Evolutionary conservation across 495 filamentous ascomycete genomes (phyloP), one percentile per base, ranked within the genome.

Genomic region (Bacidia rubella): DNA sequence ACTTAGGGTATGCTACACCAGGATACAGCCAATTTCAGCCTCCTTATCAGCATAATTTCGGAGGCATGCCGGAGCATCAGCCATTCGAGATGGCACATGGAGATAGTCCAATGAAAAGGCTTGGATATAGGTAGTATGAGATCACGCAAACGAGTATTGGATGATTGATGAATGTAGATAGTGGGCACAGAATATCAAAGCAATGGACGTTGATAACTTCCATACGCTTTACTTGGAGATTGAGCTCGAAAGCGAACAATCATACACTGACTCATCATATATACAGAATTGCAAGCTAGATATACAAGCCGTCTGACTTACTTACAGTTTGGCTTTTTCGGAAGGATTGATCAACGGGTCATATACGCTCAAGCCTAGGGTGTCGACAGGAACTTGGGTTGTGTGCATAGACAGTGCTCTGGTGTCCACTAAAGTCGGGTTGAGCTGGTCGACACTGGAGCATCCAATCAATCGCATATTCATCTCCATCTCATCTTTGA

Each of bases 401-500:
- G 69, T 74, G 60, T 97, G 92, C 54, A 78, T 78, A 65, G 74
- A 74, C 23, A 92, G 62, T 0, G 81, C 84, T 47, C 86, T 74
- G 0, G 77, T 76, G 66, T 97, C 92, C 47, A 98, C 62, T 63
- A 97, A 54, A 11, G 76, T 78, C 5, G 88, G 82, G 53, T 81
- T 87, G 49, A 98, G 67, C 50, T 98, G 82, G 32, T 77, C 81
- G 21, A 98, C 64, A 38, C 62, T 79, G 1, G 72, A 74, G 25
- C 79, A 83, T 12, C 92, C 92, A 59, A 97, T 87, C 56, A 98
- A 70, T 9, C 93, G 78, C 92, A 98, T 97, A 60, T 86, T 86
- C 90, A 97, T 95, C 74, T 90, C 90, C 82, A 98, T 88, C 76
- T 98, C 92, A 63, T 97, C 92, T 73, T 87, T 93, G 54, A 98